Evolutionary conservation across 805 yeast species (phyloP).

Genomic region (Pichia cephalocereana): DNA sequence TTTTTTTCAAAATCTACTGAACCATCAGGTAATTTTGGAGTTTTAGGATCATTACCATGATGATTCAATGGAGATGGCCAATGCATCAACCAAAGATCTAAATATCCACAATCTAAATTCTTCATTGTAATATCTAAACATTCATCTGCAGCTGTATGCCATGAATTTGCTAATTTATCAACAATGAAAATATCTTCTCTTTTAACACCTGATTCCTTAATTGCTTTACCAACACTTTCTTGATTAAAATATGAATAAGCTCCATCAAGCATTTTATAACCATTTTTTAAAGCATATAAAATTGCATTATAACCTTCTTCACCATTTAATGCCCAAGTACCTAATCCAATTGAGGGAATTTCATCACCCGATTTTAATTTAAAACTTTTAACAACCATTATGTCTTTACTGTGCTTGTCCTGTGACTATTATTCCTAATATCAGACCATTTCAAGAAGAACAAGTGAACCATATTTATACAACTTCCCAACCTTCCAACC

Average conservation of each 20-base stretch:
- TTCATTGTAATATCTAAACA: conserved; percentile 32
- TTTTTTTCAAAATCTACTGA: conserved; percentile 15
- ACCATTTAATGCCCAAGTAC: conserved; percentile 38
- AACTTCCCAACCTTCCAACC: too few species aligned
- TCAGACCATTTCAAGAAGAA: too few species aligned
- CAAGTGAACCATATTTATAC: too few species aligned
- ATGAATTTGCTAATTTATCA: conserved; percentile 24
- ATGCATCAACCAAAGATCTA: conserved; percentile 46
- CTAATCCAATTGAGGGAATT: conserved; percentile 53
- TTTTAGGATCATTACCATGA: conserved; percentile 38
- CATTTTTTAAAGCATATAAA: conserved; percentile 47
- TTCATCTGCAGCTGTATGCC: conserved; percentile 29
- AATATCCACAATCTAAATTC: conserved; percentile 34
- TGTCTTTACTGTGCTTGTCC: too few species aligned
- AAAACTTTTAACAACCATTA: not conserved
- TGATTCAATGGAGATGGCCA: conserved; percentile 32
- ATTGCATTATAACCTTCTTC: conserved; percentile 35
- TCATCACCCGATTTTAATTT: conserved; percentile 31
- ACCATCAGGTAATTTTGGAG: conserved; percentile 45
- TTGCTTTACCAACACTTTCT: conserved; percentile 47
- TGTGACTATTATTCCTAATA: too few species aligned
- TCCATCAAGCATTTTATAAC: conserved; percentile 67
- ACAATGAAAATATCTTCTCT: conserved; percentile 31
- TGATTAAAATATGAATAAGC: conserved; percentile 62
- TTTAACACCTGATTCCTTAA: conserved; percentile 30